Conservation (phyloP, 2,329 filamentous ascomycete genomes). For the Aspergillus sp. region DNA sequence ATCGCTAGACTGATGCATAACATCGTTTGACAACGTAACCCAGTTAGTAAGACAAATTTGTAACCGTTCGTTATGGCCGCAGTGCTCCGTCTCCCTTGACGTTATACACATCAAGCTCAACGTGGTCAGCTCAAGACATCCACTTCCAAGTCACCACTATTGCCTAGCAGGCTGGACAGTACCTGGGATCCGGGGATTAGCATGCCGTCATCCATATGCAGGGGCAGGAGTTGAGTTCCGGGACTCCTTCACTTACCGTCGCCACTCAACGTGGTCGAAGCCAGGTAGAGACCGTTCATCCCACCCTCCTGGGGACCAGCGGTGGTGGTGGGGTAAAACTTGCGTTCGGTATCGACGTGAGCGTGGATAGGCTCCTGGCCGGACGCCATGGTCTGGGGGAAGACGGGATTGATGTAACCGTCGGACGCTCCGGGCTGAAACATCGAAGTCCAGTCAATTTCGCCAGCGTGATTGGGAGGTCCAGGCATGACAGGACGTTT, state of each 20-base stretch:
- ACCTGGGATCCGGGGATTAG: constrained; percentile 49
- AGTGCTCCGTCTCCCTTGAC: constrained; percentile 56
- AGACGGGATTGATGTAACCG: constrained; percentile 63
- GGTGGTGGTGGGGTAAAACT: constrained; percentile 53
- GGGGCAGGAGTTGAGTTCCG: not conserved
- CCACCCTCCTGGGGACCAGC: constrained; percentile 44
- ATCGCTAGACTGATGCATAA: constrained; percentile 7
- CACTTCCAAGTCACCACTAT: constrained; percentile 38
- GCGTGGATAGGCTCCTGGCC: constrained; percentile 70
- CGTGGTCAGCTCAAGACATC: constrained; percentile 67
- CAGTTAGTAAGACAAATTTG: not conserved
- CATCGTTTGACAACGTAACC: constrained; percentile 7
- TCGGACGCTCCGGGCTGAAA: constrained; percentile 72
- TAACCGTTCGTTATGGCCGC: not conserved
- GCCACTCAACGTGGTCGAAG: constrained; percentile 49
- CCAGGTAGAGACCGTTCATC: constrained; percentile 51
- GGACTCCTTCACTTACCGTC: constrained; percentile 41
- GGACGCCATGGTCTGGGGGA: constrained; percentile 66
- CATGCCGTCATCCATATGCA: not conserved
- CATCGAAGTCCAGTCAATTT: constrained; percentile 74
- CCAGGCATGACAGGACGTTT: constrained; percentile 59
- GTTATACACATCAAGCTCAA: constrained; percentile 69
- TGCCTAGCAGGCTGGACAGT: constrained; percentile 58
- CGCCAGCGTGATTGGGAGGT: constrained; percentile 59
- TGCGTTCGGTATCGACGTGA: constrained; percentile 60